Base-by-base conservation (phyloP, 176 grass and related monocot species). In the Urochloa ruziziensis region DNA sequence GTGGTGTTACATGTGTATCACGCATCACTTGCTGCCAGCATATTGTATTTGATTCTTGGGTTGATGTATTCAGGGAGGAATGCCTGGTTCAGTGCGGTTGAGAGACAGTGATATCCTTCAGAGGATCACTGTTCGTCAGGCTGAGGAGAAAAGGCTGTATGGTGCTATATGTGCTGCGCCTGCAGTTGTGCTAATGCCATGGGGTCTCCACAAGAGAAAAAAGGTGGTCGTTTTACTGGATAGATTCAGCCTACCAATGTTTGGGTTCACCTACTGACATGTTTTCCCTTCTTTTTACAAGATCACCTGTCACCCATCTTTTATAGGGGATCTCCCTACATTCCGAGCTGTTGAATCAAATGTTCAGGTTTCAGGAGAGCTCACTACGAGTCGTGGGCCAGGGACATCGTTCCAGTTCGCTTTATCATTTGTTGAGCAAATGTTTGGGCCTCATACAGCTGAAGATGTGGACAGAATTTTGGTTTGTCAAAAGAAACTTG, bases 261-360 rank as follows among this genome's bases (percentile, higher is more conserved):
- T 67, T 87, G 67, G 13, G 8, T 32, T 60, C 82, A 68, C 78
- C 27, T 62, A 80, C 19, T 87, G 59, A 60, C 43, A 77, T 12
- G 43, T 57, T 80, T 23, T 59, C 58, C n/a, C 17, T 73, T 58
- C 32, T 71, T 30, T 57, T 89, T 87, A 65, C 71, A 84, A 98
- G 96, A 91, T 98, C 64, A 95, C 96, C 24, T 91, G 96, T 49
- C 96, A 98, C 85, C 96, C 96, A 28, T 91, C 96, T 47, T 98
- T 98, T 80, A 90, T 91, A 66, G 92, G 90, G 82, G 90, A 91
- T 59, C 86, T 98, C 23, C 92, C 96, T 67, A 88, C 88, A 74
- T 98, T 98, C 84, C 74, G 92, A 60, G 91, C 87, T 73, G 96
- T 98, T 78, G 85, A 95, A 79, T 87, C 90, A 73, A 93, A 84